These are phyloP conservation scores for Hypoxylon sp. DNA, from an alignment of 2,329 filamentous ascomycete species.

Conservation along the genomic window DNA sequence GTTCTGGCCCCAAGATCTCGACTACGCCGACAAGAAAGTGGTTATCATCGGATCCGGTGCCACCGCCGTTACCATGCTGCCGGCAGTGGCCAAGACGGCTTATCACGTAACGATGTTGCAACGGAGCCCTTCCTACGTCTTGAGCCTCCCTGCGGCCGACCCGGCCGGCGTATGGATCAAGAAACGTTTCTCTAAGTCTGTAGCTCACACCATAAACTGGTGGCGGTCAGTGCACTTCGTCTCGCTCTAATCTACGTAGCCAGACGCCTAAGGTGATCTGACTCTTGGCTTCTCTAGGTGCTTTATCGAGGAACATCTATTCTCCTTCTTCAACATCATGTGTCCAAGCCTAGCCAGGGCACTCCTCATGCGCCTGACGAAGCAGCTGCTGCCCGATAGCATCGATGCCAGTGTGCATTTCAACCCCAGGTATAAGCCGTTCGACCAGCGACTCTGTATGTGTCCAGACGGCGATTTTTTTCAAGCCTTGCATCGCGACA, in stretches of 20 bases:
- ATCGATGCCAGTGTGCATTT: constrained; percentile 69
- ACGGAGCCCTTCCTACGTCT: constrained; percentile 76
- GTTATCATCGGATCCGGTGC: constrained; percentile 80
- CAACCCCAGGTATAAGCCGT: constrained; percentile 69
- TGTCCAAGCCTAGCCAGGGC: constrained; percentile 60
- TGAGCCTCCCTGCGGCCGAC: too few relatives aligned
- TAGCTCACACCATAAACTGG: background rate
- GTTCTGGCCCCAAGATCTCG: constrained; percentile 74
- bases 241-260: background rate
- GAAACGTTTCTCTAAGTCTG: constrained; percentile 44
- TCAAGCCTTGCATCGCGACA: constrained; percentile 54
- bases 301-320: constrained; percentile 50
- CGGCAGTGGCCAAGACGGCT: constrained; percentile 70
- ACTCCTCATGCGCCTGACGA: constrained; percentile 56
- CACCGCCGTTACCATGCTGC: constrained; percentile 79
- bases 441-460: constrained; percentile 79
- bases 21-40: constrained; percentile 72
- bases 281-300: background rate
- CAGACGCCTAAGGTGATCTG: too few relatives aligned
- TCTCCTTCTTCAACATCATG: constrained; percentile 58
- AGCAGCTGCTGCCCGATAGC: constrained; percentile 59
- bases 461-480: constrained; percentile 66
- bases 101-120: constrained; percentile 79
- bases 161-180: too few relatives aligned
- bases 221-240: background rate